A percentile compares a stretch with the other conserved stretches of the same genome.
Conservation (phyloP, 345 rosid genomes). For the Schrenkiella parvula region DNA sequence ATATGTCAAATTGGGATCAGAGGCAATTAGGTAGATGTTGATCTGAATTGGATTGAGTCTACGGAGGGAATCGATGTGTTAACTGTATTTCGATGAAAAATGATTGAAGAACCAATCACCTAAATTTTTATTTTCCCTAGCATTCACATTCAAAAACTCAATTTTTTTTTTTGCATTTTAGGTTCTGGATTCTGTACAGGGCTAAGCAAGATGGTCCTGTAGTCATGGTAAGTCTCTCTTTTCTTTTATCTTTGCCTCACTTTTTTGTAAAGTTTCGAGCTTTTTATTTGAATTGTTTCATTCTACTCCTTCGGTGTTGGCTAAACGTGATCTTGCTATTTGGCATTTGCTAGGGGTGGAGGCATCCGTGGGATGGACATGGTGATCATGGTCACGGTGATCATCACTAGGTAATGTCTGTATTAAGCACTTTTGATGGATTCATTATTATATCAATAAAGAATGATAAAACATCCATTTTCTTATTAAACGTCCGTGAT, state of each 20-base stretch:
- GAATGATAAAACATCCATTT: neutral
- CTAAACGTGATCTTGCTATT: neutral
- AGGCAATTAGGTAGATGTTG: neutral
- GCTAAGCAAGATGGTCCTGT: conserved; percentile 98
- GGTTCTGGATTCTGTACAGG: conserved; percentile 96
- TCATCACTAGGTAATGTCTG: conserved; percentile 55
- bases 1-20: neutral
- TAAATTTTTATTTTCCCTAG: neutral
- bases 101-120: neutral
- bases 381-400: conserved; percentile 75
- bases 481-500: neutral
- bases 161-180: conserved; percentile 30
- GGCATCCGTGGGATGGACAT: conserved; percentile 99
- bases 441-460: neutral
- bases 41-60: neutral
- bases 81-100: neutral
- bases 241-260: neutral
- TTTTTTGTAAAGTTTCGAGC: neutral
- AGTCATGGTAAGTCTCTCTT: conserved; percentile 55
- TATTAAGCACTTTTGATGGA: neutral
- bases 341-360: conserved; percentile 65
- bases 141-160: neutral
- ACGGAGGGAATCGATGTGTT: neutral
- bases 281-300: neutral
- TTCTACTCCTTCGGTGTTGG: neutral